Conservation (phyloP, 2,329 filamentous ascomycete species). For the Penicillium sp. region DNA sequence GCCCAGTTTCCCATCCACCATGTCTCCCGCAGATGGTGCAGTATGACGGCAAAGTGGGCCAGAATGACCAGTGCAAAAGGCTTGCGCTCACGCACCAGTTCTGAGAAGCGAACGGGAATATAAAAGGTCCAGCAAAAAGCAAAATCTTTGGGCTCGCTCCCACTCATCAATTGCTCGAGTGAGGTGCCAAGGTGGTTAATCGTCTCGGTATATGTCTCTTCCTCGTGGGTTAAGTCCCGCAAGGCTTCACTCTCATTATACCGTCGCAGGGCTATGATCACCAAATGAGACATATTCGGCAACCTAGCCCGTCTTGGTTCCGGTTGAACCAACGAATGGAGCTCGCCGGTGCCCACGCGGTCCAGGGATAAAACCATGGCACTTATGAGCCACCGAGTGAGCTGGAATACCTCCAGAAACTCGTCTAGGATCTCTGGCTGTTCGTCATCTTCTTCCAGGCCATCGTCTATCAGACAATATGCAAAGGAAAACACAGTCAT, state of each 20-base stretch:
- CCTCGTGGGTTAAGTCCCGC: conserved; percentile 27
- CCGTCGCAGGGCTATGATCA: conserved; percentile 27
- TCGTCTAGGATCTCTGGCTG: conserved; percentile 26
- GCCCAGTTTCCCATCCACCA: conserved; percentile 73
- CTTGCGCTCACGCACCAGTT: conserved; percentile 36
- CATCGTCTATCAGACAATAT: conserved; percentile 22
- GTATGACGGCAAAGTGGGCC: conserved; percentile 46
- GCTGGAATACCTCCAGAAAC: conserved; percentile 30
- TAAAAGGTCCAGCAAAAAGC: conserved; percentile 62
- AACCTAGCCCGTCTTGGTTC: conserved; percentile 27
- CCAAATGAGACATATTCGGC: conserved; percentile 36
- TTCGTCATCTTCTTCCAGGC: conserved; percentile 6
- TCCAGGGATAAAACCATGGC: conserved; percentile 25
- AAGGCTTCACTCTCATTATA: conserved; percentile 25
- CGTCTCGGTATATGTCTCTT: conserved; percentile 25
- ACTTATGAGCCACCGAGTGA: conserved; percentile 32
- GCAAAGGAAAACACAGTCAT: conserved; percentile 39
- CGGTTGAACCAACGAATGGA: conserved; percentile 28
- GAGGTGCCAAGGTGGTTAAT: conserved; percentile 29
- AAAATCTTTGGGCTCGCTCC: conserved; percentile 30
- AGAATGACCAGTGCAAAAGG: conserved; percentile 47
- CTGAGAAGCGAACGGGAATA: conserved; percentile 60
- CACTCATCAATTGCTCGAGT: conserved; percentile 30
- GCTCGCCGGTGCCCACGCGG: conserved; percentile 26
- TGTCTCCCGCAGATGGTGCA: conserved; percentile 61